These are phyloP conservation scores for Marsdenia floribunda DNA, from an alignment of 257 asterid genomes.

Conservation along the genomic window DNA sequence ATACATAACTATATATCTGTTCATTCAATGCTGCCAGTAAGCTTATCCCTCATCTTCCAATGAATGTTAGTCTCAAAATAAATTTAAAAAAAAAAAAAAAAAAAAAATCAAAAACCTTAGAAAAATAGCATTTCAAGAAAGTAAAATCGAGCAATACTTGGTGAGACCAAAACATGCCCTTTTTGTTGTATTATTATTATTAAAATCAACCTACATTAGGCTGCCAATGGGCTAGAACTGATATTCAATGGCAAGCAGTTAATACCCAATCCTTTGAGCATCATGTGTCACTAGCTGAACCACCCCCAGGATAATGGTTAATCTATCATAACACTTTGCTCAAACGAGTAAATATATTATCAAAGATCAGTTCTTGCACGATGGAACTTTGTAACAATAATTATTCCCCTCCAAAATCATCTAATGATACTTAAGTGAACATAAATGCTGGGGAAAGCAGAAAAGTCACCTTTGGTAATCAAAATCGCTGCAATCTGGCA, in stretches of 20 bases:
- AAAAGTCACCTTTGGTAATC: conserved; percentile 4
- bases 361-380: not conserved
- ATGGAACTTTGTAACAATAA: not conserved
- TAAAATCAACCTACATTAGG: not conserved
- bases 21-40: not conserved
- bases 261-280: not conserved
- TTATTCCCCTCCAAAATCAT: not conserved
- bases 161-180: not conserved
- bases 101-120: not conserved
- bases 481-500: not conserved
- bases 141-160: not conserved
- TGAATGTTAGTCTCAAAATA: not conserved
- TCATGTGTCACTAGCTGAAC: not conserved
- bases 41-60: not conserved
- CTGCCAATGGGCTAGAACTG: not conserved
- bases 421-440: not conserved
- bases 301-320: not conserved
- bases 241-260: not conserved
- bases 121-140: not conserved
- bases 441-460: not conserved
- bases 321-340: not conserved
- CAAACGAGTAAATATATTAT: not conserved
- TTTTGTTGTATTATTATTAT: not conserved
- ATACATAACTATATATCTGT: not conserved
- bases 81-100: no score